phyloP scores from a whole-genome alignment of 176 grass and related monocot genomes.

The Eremochloa ophiuroides region DNA sequence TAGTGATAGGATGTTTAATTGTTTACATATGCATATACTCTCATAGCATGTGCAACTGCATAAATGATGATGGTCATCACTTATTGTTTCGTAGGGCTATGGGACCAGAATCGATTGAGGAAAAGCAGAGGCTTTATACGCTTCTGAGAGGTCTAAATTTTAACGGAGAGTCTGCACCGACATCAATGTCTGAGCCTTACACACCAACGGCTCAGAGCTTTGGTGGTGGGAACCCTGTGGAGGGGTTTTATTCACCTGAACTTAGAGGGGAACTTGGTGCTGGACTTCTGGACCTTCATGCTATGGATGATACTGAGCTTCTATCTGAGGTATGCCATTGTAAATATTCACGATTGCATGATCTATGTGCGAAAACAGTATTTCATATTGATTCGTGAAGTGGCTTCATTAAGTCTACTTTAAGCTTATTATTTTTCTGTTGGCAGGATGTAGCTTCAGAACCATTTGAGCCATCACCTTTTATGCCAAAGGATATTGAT shows the following conservation, averaged over 20 bases:
- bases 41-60: background rate
- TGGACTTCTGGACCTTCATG: slow-evolving; percentile 94
- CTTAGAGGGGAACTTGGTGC: slow-evolving; percentile 96
- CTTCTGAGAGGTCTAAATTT: slow-evolving; percentile 91
- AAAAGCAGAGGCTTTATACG: slow-evolving; percentile 85
- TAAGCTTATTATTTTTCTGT: slow-evolving; percentile 38
- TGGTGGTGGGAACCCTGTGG: slow-evolving; percentile 43
- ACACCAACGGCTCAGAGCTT: slow-evolving; percentile 65
- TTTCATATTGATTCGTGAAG: slow-evolving; percentile 18
- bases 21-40: background rate
- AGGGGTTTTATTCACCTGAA: slow-evolving; percentile 90
- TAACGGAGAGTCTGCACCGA: slow-evolving; percentile 56
- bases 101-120: slow-evolving; percentile 88
- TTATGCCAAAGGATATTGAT: slow-evolving; percentile 80
- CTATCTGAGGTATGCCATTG: slow-evolving; percentile 74
- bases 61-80: background rate
- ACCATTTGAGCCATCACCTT: slow-evolving; percentile 90
- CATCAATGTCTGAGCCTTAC: slow-evolving; percentile 63
- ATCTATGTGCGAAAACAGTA: background rate
- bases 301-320: slow-evolving; percentile 94
- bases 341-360: background rate
- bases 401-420: slow-evolving; percentile 18
- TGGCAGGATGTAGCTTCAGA: slow-evolving; percentile 80
- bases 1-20: background rate
- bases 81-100: slow-evolving; percentile 77